Percentiles rank a stretch among this genome's conserved stretches.
phyloP scores from a whole-genome alignment of 441 rosid genomes.

The Gossypium aridum region DNA sequence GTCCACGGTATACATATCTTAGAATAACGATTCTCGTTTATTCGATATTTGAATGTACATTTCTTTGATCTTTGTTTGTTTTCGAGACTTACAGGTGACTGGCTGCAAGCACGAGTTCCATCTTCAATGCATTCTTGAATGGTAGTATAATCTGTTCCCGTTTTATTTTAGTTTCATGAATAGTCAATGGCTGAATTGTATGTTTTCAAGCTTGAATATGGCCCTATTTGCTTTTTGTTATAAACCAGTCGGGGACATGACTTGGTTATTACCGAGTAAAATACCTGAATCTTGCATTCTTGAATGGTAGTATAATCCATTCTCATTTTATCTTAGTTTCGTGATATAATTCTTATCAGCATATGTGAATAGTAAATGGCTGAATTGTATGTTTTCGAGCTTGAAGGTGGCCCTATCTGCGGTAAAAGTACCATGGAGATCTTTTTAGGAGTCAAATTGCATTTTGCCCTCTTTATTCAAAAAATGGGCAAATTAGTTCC shows the following conservation, averaged over 20 bases:
- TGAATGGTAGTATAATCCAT: constrained; percentile 53
- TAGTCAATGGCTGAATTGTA: neutral
- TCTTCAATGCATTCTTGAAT: constrained; percentile 93
- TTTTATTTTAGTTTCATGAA: neutral
- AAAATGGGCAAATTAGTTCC: too few species aligned
- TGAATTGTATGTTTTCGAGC: neutral
- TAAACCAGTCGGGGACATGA: neutral
- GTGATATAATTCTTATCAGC: neutral
- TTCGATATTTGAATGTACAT: constrained; percentile 1
- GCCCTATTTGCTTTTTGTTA: neutral
- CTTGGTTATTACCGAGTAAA: neutral
- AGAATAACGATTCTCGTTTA: neutral
- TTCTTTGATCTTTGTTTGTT: neutral
- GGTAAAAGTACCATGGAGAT: too few species aligned
- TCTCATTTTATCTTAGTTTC: neutral
- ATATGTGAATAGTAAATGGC: neutral
- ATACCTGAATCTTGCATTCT: constrained; percentile 42
- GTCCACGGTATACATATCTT: constrained; percentile 48
- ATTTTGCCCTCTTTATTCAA: too few species aligned
- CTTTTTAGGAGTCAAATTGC: too few species aligned
- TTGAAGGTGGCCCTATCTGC: neutral
- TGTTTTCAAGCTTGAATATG: neutral
- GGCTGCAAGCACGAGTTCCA: constrained; percentile 93
- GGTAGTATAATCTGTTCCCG: constrained; percentile 33
- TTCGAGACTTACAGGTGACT: constrained; percentile 48